A percentile compares a stretch with the other conserved stretches of the same genome.
These are phyloP conservation scores for Hortaea sp. DNA, from an alignment of 2,329 filamentous ascomycete species.

Conservation along the genomic window DNA sequence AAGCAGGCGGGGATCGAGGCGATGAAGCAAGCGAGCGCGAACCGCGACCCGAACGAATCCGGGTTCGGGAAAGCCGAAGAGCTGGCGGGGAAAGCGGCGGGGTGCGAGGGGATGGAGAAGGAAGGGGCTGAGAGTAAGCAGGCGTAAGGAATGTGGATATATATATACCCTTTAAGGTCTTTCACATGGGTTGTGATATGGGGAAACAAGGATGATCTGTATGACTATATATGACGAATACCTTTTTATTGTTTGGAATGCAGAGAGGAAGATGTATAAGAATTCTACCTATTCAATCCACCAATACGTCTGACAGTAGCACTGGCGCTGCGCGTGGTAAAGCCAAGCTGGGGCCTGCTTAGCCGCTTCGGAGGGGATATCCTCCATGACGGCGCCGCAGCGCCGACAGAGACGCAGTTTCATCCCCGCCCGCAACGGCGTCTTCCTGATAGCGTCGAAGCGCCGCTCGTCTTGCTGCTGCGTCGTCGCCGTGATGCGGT, in stretches of 20 bases:
- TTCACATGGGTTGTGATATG: not conserved
- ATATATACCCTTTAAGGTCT: no score
- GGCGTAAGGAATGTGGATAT: not conserved
- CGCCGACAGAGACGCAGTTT: slow-evolving; percentile 33
- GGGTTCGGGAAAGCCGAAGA: slow-evolving; percentile 57
- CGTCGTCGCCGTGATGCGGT: not conserved
- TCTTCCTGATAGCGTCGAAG: slow-evolving; percentile 47
- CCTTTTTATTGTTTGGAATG: no score
- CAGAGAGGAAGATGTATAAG: not conserved
- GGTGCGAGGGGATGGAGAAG: slow-evolving; percentile 60
- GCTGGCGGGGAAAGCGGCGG: slow-evolving; percentile 51
- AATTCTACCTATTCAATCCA: slow-evolving; percentile 7
- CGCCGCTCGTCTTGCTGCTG: slow-evolving; percentile 36
- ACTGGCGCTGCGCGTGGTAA: slow-evolving; percentile 20
- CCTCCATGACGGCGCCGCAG: slow-evolving; percentile 38
- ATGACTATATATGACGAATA: not conserved
- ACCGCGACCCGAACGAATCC: slow-evolving; percentile 42
- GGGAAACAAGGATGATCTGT: not conserved
- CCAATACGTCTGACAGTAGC: slow-evolving; percentile 22
- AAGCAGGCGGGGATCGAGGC: slow-evolving; percentile 51
- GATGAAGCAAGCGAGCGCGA: slow-evolving; percentile 52
- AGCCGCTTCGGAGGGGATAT: slow-evolving; percentile 23
- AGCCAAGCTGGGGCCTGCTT: slow-evolving; percentile 21
- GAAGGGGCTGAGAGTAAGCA: slow-evolving; percentile 46
- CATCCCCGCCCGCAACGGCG: slow-evolving; percentile 25